Conservation (phyloP, 176 grass and related monocot species). For the Bolboschoenus planiculmis region DNA sequence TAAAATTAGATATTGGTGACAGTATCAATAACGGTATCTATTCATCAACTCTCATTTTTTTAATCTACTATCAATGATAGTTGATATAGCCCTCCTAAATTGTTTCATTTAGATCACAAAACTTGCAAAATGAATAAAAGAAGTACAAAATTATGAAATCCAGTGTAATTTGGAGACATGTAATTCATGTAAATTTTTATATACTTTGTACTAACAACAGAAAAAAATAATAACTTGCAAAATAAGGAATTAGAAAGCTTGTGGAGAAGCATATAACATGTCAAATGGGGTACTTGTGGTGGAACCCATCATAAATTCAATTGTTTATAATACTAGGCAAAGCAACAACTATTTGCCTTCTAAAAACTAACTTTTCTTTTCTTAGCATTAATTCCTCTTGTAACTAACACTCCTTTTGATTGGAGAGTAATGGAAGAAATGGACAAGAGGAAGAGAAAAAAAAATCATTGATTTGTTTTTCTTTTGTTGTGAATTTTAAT, state of each 20-base stretch:
- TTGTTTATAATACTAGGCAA: not conserved
- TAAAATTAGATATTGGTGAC: too few species aligned
- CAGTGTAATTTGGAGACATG: not conserved
- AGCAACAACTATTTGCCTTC: not conserved
- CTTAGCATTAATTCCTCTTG: not conserved
- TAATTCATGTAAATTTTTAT: not conserved
- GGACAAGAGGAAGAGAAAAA: not conserved
- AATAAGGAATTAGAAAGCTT: conserved; percentile 7
- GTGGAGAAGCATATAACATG: not conserved
- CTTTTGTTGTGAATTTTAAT: not conserved
- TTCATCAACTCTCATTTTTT: too few species aligned
- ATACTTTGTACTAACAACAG: not conserved
- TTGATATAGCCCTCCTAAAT: not conserved
- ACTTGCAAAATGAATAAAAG: not conserved
- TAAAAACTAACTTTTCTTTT: not conserved
- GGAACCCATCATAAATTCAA: not conserved
- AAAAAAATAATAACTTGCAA: conserved; percentile 3
- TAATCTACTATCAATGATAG: too few species aligned
- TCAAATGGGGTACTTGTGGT: not conserved
- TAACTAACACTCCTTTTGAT: not conserved
- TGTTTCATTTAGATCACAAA: not conserved
- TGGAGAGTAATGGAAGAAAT: not conserved
- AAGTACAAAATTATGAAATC: not conserved
- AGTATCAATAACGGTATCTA: too few species aligned
- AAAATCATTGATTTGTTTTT: not conserved